Base-by-base conservation (phyloP, 2,329 filamentous ascomycete species). In the Verticillium klebahnii region DNA sequence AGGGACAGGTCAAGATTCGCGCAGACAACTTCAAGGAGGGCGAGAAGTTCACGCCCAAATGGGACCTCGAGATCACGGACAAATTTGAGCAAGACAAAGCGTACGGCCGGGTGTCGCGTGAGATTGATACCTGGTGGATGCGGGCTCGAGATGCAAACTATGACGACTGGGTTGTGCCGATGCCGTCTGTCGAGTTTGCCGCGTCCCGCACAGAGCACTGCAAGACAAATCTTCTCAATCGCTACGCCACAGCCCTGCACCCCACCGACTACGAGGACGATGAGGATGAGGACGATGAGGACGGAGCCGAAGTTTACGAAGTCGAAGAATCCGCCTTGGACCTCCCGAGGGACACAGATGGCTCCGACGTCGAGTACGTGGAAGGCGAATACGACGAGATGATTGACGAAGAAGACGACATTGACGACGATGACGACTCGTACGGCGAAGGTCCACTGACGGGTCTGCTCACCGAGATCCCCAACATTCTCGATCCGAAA, bases 401-500 rank as follows among this genome's bases (percentile, higher is more conserved):
- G 68, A 83, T 87, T 61, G 87, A 89, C 25, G 58, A 59, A n/a
- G 58, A 59, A 12, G 83, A 85, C n/a, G 88, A 90, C 59, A 87
- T 89, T 56, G 83, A 83, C 15, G 86, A 89, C 60, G 90, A 93
- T 64, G 89, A 93, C 69, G 89, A 92, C 66, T 91, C 90, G n/a
- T 90, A 90, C 67, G 88, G 85, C 17, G 89, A 93, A 66, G 91
- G 91, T 3, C 89, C 91, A 25, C 83, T 91, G 71, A 90, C 92
- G 19, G 94, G 94, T 14, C 79, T 98, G 15, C 79, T 98, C 61
- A 97, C 94, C 0, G 94, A 98, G 73, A 92, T 98, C 14, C 94
- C 94, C 34, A 90, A 98, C 67, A 96, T 97, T 40, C 82, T 98
- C 34, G 93, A 96, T 54, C 94, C 94, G 0, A 93, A 93, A 61